phyloP scores from a whole-genome alignment of 495 filamentous ascomycete species.

The Penicillium canescens region DNA sequence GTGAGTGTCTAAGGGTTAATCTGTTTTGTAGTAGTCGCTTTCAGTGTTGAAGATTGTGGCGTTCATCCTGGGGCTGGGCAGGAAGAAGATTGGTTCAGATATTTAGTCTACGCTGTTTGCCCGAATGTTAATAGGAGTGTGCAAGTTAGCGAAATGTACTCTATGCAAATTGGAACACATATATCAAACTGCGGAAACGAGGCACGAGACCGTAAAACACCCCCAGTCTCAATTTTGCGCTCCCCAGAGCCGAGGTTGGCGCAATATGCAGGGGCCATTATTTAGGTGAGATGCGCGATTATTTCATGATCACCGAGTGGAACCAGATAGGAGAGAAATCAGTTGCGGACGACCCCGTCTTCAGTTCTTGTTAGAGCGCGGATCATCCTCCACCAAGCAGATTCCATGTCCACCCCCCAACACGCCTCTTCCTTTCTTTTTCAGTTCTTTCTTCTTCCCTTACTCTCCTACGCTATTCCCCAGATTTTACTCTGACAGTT shows the following conservation, averaged over 20 bases:
- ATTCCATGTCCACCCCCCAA: slow-evolving; percentile 19
- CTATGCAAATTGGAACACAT: no score
- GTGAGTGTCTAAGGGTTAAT: no score
- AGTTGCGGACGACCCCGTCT: neutral
- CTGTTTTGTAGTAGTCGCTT: no score
- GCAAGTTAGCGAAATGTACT: no score
- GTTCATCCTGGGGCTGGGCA: neutral
- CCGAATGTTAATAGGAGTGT: no score
- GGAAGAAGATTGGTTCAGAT: slow-evolving; percentile 9
- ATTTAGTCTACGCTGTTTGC: neutral
- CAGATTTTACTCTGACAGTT: neutral
- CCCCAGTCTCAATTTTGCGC: neutral
- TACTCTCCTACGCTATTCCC: neutral
- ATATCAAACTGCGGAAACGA: neutral
- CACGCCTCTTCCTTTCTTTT: neutral
- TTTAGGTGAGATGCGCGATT: neutral
- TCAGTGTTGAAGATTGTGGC: slow-evolving; percentile 2
- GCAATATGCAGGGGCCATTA: no score
- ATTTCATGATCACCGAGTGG: slow-evolving; percentile 7
- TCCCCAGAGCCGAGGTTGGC: neutral
- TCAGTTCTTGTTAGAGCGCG: slow-evolving; percentile 15
- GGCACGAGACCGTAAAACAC: neutral
- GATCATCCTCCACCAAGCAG: slow-evolving; percentile 29
- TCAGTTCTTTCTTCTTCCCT: slow-evolving; percentile 4
- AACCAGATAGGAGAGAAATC: neutral